Evolutionary conservation across 306 rosid species (phyloP).

Genomic region (Rosa chinensis): DNA sequence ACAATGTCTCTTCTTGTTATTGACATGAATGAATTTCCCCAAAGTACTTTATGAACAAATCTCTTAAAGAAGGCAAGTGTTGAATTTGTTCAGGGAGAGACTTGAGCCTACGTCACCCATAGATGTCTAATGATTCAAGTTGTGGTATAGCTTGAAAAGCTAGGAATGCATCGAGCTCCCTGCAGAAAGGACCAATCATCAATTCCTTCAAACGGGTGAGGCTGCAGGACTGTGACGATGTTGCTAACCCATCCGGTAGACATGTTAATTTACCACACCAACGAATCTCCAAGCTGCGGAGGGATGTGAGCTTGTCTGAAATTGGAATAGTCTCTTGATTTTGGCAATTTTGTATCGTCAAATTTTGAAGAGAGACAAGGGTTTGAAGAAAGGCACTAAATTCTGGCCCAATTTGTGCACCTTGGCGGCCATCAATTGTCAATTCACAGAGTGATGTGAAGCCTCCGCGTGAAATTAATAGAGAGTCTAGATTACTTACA

Average conservation of each 20-base stretch:
- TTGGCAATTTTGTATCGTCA: accelerated
- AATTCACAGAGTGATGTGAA: not conserved
- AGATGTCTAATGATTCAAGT: not conserved
- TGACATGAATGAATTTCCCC: no score
- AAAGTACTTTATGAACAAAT: not conserved
- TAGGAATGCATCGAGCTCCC: not conserved
- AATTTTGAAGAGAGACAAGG: not conserved
- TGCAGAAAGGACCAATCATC: accelerated
- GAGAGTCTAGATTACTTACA: not conserved
- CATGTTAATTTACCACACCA: accelerated
- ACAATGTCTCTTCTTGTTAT: no score
- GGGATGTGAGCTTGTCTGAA: not conserved
- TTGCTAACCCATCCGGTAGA: not conserved
- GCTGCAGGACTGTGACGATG: no score
- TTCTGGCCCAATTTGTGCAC: not conserved
- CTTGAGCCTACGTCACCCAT: not conserved
- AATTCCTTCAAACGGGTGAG: not conserved
- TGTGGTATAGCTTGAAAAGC: not conserved
- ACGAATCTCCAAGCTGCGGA: no score
- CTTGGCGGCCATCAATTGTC: no score
- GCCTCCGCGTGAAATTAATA: not conserved
- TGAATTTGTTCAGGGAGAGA: not conserved
- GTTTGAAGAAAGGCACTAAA: not conserved
- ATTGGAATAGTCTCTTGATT: not conserved
- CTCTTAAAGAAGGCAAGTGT: not conserved